Percentiles rank a stretch among this genome's conserved stretches.
Evolutionary conservation across 2,329 filamentous ascomycete species (phyloP).

Genomic region (Rhynchosporium graminicola): DNA sequence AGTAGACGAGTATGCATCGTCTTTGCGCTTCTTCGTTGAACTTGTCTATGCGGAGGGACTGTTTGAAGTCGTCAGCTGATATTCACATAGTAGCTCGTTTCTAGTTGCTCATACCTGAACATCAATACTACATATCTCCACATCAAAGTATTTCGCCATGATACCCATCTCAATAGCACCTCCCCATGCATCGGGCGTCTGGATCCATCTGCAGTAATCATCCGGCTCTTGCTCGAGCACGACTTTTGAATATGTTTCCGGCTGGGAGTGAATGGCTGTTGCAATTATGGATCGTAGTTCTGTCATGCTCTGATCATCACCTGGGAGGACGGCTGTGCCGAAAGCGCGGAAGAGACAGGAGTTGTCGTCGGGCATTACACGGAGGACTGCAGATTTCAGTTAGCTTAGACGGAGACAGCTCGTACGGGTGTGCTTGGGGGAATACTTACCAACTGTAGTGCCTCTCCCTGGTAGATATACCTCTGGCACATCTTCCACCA

Average conservation of each 20-base stretch:
- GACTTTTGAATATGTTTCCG: constrained; percentile 71
- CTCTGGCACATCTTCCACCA: constrained; percentile 40
- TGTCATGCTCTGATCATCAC: constrained; percentile 64
- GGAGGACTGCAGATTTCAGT: constrained; percentile 57
- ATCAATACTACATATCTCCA: constrained; percentile 84
- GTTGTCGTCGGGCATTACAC: constrained; percentile 97
- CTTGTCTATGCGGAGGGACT: constrained; percentile 64
- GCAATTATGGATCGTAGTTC: constrained; percentile 78
- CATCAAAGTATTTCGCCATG: constrained; percentile 77
- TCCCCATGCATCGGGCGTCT: constrained; percentile 81
- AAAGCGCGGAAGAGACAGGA: constrained; percentile 92
- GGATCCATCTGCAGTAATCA: constrained; percentile 80
- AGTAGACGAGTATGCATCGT: constrained; percentile 83
- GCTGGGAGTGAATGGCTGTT: constrained; percentile 72
- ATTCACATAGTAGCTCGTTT: constrained; percentile 27
- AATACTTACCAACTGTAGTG: constrained; percentile 52
- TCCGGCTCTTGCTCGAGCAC: constrained; percentile 71
- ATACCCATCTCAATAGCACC: constrained; percentile 89
- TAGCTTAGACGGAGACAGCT: background rate
- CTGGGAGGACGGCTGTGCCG: constrained; percentile 69
- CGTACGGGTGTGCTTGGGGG: constrained; percentile 21
- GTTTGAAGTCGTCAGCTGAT: constrained; percentile 29
- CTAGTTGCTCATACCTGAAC: constrained; percentile 53
- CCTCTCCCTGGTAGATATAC: constrained; percentile 50
- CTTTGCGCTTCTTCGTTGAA: constrained; percentile 72